Percentiles rank a stretch among this genome's conserved stretches.
Evolutionary conservation across 2,329 filamentous ascomycete species (phyloP).

Genomic region (Botrytis paeoniae): DNA sequence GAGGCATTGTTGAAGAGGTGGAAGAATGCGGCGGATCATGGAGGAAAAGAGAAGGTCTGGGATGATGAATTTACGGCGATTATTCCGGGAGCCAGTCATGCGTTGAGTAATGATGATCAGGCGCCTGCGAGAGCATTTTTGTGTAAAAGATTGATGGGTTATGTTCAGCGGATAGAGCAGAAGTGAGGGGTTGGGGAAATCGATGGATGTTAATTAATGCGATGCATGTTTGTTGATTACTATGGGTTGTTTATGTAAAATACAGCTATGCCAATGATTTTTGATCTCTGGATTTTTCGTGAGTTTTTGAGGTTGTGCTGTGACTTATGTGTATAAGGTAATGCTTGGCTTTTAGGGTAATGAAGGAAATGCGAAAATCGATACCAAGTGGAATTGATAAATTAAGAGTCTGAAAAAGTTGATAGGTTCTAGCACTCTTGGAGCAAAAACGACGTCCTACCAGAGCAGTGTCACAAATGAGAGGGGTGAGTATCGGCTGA

Average conservation of each 20-base stretch:
- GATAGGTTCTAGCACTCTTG: neutral
- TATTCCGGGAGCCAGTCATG: conserved; percentile 48
- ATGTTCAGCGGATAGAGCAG: conserved; percentile 11
- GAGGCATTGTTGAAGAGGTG: conserved; percentile 43
- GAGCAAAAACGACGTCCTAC: neutral
- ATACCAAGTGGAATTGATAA: neutral
- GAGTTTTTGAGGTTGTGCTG: neutral
- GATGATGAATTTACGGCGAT: conserved; percentile 47
- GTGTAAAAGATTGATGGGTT: conserved; percentile 24
- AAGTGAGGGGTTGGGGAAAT: neutral
- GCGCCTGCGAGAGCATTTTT: conserved; percentile 38
- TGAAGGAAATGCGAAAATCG: neutral
- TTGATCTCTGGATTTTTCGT: neutral
- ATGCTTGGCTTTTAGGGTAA: neutral
- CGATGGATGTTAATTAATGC: neutral
- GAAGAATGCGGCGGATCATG: conserved; percentile 42
- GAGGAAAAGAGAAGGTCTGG: conserved; percentile 42
- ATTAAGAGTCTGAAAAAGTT: neutral
- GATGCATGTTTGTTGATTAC: neutral
- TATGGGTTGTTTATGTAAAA: neutral
- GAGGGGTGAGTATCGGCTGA: neutral
- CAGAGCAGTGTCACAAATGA: neutral
- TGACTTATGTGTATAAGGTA: neutral
- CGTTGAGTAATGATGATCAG: conserved; percentile 48
- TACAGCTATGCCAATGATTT: neutral